Conservation (phyloP, 2,329 filamentous ascomycete species). For the Ciborinia camelliae region DNA sequence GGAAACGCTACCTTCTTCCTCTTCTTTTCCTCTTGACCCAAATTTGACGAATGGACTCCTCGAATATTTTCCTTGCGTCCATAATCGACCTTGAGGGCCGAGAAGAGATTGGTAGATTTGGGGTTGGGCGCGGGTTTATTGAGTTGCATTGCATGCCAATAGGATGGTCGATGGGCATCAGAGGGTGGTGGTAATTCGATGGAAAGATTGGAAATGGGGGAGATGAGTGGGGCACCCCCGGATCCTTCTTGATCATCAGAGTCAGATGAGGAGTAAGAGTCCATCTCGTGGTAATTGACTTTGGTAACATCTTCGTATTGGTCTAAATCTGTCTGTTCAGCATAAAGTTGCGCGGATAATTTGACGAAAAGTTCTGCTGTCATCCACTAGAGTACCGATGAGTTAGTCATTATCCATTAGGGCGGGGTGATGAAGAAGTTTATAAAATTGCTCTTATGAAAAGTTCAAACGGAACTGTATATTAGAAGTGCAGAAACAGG, state of each 20-base stretch:
- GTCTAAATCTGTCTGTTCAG: slow-evolving; percentile 16
- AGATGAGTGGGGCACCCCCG: slow-evolving; percentile 8
- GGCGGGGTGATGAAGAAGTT: neutral
- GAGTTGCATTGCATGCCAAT: slow-evolving; percentile 21
- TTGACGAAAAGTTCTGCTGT: slow-evolving; percentile 44
- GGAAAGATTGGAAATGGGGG: neutral
- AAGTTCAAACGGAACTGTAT: too few relatives aligned
- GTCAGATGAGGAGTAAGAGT: neutral
- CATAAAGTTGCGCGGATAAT: slow-evolving; percentile 30
- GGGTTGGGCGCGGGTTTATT: neutral
- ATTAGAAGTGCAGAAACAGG: too few relatives aligned
- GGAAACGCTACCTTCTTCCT: slow-evolving; percentile 9
- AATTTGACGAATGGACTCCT: neutral
- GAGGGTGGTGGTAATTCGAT: neutral
- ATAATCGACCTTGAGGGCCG: neutral
- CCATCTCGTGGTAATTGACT: slow-evolving; percentile 17
- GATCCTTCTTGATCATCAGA: slow-evolving; percentile 17
- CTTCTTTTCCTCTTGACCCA: neutral
- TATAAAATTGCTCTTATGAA: neutral
- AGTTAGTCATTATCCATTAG: slow-evolving; percentile 28
- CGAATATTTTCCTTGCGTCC: neutral
- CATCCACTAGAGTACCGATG: slow-evolving; percentile 35
- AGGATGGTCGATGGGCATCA: neutral
- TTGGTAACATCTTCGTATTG: neutral
- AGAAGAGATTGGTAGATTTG: neutral